Percentiles rank a stretch among this genome's conserved stretches.
These are phyloP conservation scores for Glaciozyma martinii DNA, from an alignment of 768 basidiomycete species.

Conservation along the genomic window DNA sequence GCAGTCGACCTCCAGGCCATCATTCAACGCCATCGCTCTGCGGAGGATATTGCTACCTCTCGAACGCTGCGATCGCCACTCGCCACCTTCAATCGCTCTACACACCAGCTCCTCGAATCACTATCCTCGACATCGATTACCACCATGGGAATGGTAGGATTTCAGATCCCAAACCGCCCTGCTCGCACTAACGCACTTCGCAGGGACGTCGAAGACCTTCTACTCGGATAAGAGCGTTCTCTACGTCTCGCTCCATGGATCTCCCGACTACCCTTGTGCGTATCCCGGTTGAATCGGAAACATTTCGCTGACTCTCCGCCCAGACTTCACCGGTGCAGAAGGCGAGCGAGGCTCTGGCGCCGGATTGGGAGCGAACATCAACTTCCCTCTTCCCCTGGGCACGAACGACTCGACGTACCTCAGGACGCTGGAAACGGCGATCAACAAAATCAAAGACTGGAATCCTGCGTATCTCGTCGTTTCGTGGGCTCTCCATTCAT, in stretches of 20 bases:
- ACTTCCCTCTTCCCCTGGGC: constrained; percentile 38
- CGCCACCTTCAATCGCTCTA: constrained; percentile 31
- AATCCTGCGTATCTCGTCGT: constrained; percentile 36
- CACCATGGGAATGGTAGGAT: constrained; percentile 42
- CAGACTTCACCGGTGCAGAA: constrained; percentile 39
- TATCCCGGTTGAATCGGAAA: too few species aligned
- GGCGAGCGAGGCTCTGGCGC: constrained; percentile 35
- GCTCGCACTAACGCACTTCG: neutral
- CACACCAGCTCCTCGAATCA: constrained; percentile 18
- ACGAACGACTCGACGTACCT: constrained; percentile 36
- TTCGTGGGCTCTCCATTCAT: too few species aligned
- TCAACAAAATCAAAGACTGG: constrained; percentile 28
- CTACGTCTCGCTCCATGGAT: constrained; percentile 39
- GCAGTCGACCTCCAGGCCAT: constrained; percentile 39
- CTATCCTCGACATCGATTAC: constrained; percentile 42
- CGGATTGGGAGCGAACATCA: constrained; percentile 36
- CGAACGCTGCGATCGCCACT: constrained; percentile 40
- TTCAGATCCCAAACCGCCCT: neutral
- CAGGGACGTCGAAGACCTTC: constrained; percentile 38
- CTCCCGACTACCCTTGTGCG: constrained; percentile 40
- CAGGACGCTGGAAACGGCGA: constrained; percentile 30
- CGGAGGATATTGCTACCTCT: constrained; percentile 42
- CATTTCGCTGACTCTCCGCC: too few species aligned
- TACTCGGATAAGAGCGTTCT: constrained; percentile 38
- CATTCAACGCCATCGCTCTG: constrained; percentile 37